Evolutionary conservation across 495 filamentous ascomycete species (phyloP).

Genomic region (Penicillium crystallinum): DNA sequence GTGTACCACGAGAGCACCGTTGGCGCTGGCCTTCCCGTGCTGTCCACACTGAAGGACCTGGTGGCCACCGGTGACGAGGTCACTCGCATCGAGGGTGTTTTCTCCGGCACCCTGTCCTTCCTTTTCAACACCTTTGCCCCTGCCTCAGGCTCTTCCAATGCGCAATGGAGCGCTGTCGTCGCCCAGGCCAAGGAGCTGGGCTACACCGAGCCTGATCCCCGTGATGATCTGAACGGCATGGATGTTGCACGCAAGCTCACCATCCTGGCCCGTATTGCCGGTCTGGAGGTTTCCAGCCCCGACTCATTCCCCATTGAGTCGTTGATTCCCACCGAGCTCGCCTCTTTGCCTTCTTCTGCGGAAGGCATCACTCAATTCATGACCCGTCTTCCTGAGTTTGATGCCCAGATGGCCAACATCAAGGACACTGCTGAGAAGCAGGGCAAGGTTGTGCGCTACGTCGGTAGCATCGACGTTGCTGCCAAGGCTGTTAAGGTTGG

Average conservation of each 20-base stretch:
- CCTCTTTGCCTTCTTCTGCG: slow-evolving; percentile 58
- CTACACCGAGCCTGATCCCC: slow-evolving; percentile 93
- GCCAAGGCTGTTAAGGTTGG: slow-evolving; percentile 78
- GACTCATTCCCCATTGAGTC: slow-evolving; percentile 88
- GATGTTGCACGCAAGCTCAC: slow-evolving; percentile 97
- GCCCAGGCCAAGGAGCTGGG: slow-evolving; percentile 87
- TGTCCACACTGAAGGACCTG: slow-evolving; percentile 86
- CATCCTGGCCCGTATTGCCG: slow-evolving; percentile 79
- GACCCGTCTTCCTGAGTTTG: slow-evolving; percentile 66
- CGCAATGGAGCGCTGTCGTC: slow-evolving; percentile 83
- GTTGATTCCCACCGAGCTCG: slow-evolving; percentile 78
- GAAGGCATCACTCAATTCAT: slow-evolving; percentile 69
- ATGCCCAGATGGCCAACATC: slow-evolving; percentile 74
- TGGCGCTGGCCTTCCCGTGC: slow-evolving; percentile 85
- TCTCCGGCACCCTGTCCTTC: slow-evolving; percentile 94
- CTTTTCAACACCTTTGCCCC: slow-evolving; percentile 93
- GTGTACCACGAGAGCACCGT: slow-evolving; percentile 92
- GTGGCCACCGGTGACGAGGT: slow-evolving; percentile 86
- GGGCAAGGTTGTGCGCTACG: slow-evolving; percentile 90
- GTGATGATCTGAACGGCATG: slow-evolving; percentile 92
- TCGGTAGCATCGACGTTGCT: slow-evolving; percentile 83
- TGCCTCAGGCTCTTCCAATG: slow-evolving; percentile 48
- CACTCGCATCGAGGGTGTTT: slow-evolving; percentile 87
- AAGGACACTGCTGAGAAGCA: slow-evolving; percentile 73
- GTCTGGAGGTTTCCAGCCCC: slow-evolving; percentile 68